Evolutionary conservation across 2,329 filamentous ascomycete species (phyloP), one percentile per base, ranked within the genome.

Genomic region (Lizonia empirigonia): DNA sequence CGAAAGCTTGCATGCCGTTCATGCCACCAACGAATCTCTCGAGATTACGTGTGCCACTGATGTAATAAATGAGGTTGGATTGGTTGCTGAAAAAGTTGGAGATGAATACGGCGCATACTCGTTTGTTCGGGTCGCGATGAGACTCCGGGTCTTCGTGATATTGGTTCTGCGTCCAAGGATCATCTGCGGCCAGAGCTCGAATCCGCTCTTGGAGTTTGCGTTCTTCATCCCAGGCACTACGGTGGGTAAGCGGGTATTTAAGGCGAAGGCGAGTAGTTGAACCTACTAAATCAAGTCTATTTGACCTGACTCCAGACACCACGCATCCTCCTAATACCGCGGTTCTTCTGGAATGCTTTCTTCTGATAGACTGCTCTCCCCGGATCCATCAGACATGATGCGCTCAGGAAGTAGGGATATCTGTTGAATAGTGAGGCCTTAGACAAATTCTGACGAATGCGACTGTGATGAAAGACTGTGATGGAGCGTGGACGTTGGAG

Each of bases 61-160:
- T 36, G 22, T 58, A 60, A 37, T 59, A 65, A 7, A 48, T 50
- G 26, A 66, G 60, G 22, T 62, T 53, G 2, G 32, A 30, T 1
- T 30, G 29, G 12, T 63, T 49, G 7, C 22, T 50, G 42, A 63
- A 64, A 47, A 69, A 69, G 8, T 15, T n/a, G 7, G 29, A 30
- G 36, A 69, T 62, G 46, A 53, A 60, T 15, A 69, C 58, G 10
- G 64, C 13, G 16, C 23, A 37, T 5, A 54, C 38, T n/a, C n/a
- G 36, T 19, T 29, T 15, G 15, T 26, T 38, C 15, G 38, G 13
- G 33, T 49, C 27, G 4, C 24, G 0, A 7, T 32, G 8, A 23
- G 32, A 8, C 12, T 10, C 12, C 10, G 15, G 41, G 34, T 33
- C 22, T 9, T 39, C 22, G 7, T 44, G 34, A n/a, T 23, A 32